These are phyloP conservation scores for Sporobolomyces pararoseus DNA, from an alignment of 768 basidiomycete genomes.

Conservation along the genomic window DNA sequence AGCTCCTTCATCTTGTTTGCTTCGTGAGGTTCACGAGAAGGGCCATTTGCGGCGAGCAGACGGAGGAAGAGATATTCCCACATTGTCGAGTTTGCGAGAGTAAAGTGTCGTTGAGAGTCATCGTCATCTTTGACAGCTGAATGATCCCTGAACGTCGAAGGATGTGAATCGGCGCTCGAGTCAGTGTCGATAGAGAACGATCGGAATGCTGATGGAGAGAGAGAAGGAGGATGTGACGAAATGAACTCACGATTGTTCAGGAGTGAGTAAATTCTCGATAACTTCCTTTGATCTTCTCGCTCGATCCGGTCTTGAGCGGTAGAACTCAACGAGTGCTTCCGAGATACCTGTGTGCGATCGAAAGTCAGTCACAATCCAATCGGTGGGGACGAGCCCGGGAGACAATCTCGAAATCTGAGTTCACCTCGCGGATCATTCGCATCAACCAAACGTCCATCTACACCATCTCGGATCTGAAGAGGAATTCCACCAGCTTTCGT, in stretches of 20 bases:
- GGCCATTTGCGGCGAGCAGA: neutral
- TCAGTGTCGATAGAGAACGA: no score
- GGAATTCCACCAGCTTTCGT: constrained; percentile 88
- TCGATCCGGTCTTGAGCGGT: neutral
- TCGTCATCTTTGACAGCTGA: neutral
- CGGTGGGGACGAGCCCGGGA: no score
- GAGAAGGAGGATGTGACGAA: no score
- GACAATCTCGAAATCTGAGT: neutral
- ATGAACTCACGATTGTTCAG: no score
- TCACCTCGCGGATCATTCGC: constrained; percentile 63
- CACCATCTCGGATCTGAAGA: constrained; percentile 79
- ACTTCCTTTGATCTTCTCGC: no score
- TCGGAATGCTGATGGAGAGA: no score
- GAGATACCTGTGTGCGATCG: neutral
- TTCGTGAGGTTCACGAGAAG: neutral
- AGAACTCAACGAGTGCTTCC: neutral
- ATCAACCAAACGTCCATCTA: constrained; percentile 78
- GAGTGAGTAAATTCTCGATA: no score
- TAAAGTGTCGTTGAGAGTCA: constrained; percentile 15
- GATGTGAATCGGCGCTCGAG: no score
- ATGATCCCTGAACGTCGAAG: no score
- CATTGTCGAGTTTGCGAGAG: constrained; percentile 33
- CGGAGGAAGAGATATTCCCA: constrained; percentile 14
- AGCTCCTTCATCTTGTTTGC: neutral
- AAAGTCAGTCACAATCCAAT: no score